Conservation (phyloP, 371 early-diverging fungal species). For the Saksenaea vasiformis region DNA sequence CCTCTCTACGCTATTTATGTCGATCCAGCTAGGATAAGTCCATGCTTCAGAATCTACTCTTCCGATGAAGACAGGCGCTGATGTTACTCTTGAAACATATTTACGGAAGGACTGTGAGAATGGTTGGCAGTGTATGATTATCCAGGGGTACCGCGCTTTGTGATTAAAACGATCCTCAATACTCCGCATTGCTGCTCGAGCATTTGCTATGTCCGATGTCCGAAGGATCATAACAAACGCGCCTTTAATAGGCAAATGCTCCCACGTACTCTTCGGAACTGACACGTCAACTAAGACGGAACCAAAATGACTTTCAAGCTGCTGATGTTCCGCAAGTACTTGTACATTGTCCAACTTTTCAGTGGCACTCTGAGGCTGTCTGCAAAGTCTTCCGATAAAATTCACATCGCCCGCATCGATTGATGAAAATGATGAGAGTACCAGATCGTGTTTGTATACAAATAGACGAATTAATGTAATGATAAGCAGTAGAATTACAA, state of each 20-base stretch:
- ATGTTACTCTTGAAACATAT: constrained; percentile 28
- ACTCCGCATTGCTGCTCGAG: constrained; percentile 37
- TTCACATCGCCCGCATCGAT: constrained; percentile 7
- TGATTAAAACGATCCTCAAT: constrained; percentile 53
- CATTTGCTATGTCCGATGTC: constrained; percentile 32
- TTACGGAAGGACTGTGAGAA: constrained; percentile 37
- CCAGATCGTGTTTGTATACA: constrained; percentile 5
- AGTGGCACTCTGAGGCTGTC: background rate
- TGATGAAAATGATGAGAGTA: background rate
- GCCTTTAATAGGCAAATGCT: constrained; percentile 22
- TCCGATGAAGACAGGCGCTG: constrained; percentile 42
- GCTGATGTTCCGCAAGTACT: constrained; percentile 3
- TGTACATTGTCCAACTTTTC: background rate
- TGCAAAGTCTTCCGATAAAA: background rate
- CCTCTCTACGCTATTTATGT: constrained; percentile 31
- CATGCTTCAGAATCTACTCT: constrained; percentile 44
- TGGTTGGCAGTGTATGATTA: constrained; percentile 43
- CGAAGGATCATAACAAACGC: constrained; percentile 38
- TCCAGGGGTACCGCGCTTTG: constrained; percentile 49
- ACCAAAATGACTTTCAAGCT: constrained; percentile 13
- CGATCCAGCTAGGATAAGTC: constrained; percentile 53
- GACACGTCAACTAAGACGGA: background rate
- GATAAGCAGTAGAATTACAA: constrained; percentile 5
- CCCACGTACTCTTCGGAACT: constrained; percentile 21
- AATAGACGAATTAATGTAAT: background rate